Percentiles rank a stretch among this genome's conserved stretches.
These are phyloP conservation scores for Aspergillus luchuensis DNA, from an alignment of 2,329 filamentous ascomycete genomes.

Conservation along the genomic window DNA sequence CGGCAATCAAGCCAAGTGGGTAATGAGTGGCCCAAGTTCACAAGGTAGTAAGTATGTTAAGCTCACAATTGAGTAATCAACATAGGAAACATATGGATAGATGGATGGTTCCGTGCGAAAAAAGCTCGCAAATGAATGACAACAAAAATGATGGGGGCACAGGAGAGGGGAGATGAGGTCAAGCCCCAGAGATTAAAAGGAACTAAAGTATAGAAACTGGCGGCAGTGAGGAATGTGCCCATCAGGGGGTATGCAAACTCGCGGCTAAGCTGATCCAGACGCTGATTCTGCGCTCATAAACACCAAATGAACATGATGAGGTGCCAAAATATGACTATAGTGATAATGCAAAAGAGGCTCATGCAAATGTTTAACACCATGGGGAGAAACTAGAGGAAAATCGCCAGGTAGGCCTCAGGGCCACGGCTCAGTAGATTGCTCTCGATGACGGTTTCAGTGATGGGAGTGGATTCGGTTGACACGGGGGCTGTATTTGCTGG, in stretches of 20 bases:
- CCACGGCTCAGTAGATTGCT: background rate
- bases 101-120: conserved; percentile 20
- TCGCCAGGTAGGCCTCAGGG: conserved; percentile 6
- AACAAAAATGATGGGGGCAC: conserved; percentile 14
- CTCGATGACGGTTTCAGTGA: conserved; percentile 23
- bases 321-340: background rate
- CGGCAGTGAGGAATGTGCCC: conserved; percentile 1
- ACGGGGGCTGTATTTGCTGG: conserved; percentile 44
- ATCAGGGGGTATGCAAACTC: conserved; percentile 1
- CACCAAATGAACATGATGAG: background rate
- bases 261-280: background rate
- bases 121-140: conserved; percentile 21
- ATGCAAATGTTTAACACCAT: conserved; percentile 4
- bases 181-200: conserved; percentile 16
- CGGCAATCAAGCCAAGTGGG: conserved; percentile 14
- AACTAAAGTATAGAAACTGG: conserved; percentile 7
- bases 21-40: conserved; percentile 21
- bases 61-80: conserved; percentile 20
- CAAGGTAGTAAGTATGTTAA: conserved; percentile 10
- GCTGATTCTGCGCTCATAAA: conserved; percentile 8
- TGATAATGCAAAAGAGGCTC: conserved; percentile 5
- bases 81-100: conserved; percentile 25
- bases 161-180: conserved; percentile 17
- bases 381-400: background rate
- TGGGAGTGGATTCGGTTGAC: conserved; percentile 43